Evolutionary conservation across 1,284 basidiomycete genomes (phyloP), one percentile per base, ranked within the genome.

Genomic region (Sanghuangporus weigelae): DNA sequence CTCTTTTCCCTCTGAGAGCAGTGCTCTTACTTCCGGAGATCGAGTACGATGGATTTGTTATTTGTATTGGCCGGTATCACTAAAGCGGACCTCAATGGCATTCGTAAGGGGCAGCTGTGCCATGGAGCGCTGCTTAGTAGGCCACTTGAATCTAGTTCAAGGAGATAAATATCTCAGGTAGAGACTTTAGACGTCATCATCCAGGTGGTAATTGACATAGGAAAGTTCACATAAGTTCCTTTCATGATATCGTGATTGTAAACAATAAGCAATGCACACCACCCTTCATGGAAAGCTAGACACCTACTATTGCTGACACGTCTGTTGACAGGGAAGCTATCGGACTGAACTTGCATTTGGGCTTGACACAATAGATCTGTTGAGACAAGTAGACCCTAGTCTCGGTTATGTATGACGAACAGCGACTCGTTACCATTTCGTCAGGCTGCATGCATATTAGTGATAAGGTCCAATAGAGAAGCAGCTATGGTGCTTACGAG

Each of bases 291-390:
- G 57, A 14, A 21, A 21, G 53, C 44, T 21, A 55, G 39, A 16
- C 42, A 72, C 89, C 76, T 73, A 91, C 89, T 88, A 88, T 74
- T 89, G 88, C 85, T 87, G 89, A 71, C 89, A 91, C n/a, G 84
- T 84, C 19, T 73, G 74, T 42, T 72, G 78, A 74, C 89, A 91
- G 35, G 77, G 73, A 54, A 80, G 78, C 26, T 82, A 78, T 74
- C 19, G 79, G 74, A 68, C 89, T 90, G 76, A 91, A 91, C 74
- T 79, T 89, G 81, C 89, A 91, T 70, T 73, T 79, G 39, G 77
- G 78, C 71, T 84, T 79, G 61, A 82, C 83, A 73, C 89, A 91
- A 69, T 75, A 74, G 65, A 83, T 77, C 83, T 84, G 49, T 54
- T 46, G 68, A 64, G 12, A 67, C 70, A 35, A 23, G 57, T 38